A percentile compares a stretch with the other conserved stretches of the same genome.
Evolutionary conservation across 1,284 basidiomycete species (phyloP).

Genomic region (Wallemia hederae): DNA sequence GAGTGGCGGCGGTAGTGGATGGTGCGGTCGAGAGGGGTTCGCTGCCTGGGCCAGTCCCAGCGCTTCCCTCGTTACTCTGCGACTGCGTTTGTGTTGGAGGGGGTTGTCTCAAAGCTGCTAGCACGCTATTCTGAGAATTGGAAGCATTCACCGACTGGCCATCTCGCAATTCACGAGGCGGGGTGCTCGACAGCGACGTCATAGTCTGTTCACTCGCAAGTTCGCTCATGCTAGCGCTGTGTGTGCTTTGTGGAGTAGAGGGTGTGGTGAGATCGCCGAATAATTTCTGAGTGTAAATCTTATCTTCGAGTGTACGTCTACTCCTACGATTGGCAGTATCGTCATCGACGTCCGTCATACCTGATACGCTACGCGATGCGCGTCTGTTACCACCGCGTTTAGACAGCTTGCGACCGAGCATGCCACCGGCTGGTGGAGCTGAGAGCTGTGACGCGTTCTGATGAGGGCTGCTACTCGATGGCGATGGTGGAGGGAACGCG

Average conservation of each 20-base stretch:
- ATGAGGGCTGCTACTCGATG: background rate
- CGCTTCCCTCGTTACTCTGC: no score
- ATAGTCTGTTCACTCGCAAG: background rate
- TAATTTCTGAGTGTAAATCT: background rate
- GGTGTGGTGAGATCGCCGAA: background rate
- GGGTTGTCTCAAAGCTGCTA: background rate
- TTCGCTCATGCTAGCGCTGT: background rate
- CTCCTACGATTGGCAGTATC: background rate
- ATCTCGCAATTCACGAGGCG: background rate
- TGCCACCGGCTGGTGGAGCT: background rate
- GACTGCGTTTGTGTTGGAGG: background rate
- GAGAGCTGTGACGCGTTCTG: background rate
- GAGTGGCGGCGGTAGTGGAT: background rate
- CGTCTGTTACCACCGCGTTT: background rate
- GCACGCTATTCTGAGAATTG: background rate
- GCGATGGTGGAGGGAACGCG: background rate
- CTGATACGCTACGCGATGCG: no score
- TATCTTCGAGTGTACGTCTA: background rate
- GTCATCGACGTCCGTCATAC: background rate
- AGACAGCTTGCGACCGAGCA: background rate
- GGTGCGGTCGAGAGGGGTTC: background rate
- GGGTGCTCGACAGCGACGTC: background rate
- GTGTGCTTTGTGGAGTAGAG: background rate
- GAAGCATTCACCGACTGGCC: background rate
- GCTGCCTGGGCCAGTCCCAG: background rate